phyloP scores from a whole-genome alignment of 2,329 filamentous ascomycete genomes.

The Metarhizium album region DNA sequence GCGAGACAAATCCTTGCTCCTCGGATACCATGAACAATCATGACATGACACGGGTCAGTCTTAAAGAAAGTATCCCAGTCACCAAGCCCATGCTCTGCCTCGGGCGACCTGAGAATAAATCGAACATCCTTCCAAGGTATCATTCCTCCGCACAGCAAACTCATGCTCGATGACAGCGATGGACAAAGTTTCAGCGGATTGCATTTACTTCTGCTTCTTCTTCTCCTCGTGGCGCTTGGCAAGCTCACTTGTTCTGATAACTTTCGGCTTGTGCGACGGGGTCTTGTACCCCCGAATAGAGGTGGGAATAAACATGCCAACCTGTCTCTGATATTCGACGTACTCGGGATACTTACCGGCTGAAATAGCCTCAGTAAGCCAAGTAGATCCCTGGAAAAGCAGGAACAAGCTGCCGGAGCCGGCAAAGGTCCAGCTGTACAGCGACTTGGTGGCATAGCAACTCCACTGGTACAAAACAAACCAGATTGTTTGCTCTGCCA shows the following conservation, averaged over 20 bases:
- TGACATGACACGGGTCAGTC: neutral
- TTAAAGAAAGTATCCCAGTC: too few relatives aligned
- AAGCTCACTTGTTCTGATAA: conserved; percentile 41
- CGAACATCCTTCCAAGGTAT: too few relatives aligned
- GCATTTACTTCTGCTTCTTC: conserved; percentile 23
- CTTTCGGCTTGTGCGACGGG: conserved; percentile 27
- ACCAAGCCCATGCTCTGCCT: too few relatives aligned
- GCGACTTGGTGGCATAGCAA: conserved; percentile 58
- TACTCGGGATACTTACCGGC: conserved; percentile 83
- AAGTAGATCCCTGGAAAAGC: conserved; percentile 83
- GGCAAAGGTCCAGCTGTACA: conserved; percentile 68
- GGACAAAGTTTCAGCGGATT: too few relatives aligned
- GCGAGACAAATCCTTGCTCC: neutral
- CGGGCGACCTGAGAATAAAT: too few relatives aligned
- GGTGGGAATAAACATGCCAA: conserved; percentile 73
- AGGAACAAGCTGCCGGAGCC: conserved; percentile 61
- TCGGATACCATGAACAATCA: neutral
- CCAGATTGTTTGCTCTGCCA: conserved; percentile 87
- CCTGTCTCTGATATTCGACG: conserved; percentile 66
- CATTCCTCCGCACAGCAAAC: neutral
- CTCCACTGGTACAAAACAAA: conserved; percentile 80
- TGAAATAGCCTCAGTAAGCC: conserved; percentile 75
- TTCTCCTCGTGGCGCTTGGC: conserved; percentile 32
- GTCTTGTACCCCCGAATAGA: conserved; percentile 32
- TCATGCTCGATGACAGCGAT: neutral